Evolutionary conservation across 78 protist species (phyloP).

Genomic region (Dictyostelium purpureum): DNA sequence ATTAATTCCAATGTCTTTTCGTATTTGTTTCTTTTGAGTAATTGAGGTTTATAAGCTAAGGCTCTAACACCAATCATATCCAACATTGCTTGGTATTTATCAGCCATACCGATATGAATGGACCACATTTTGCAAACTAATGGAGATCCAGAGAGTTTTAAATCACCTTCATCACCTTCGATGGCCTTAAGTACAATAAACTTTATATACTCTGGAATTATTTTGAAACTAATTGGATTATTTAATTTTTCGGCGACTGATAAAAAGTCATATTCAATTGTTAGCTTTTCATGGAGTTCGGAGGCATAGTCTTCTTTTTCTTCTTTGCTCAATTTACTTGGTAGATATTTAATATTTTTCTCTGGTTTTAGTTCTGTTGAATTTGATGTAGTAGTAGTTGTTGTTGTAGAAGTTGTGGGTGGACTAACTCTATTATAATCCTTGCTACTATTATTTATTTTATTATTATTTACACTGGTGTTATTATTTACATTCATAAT

Average conservation of each 20-base stretch:
- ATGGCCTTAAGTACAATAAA: background rate
- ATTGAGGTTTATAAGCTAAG: background rate
- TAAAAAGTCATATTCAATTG: background rate
- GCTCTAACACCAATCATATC: background rate
- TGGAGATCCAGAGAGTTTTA: background rate
- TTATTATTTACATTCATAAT: too few species aligned
- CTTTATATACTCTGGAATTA: background rate
- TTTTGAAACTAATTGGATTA: too few species aligned
- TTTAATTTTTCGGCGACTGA: background rate
- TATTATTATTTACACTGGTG: too few species aligned
- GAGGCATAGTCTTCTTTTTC: background rate
- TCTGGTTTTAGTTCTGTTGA: too few species aligned
- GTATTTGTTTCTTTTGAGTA: background rate
- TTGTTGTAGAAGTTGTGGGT: too few species aligned
- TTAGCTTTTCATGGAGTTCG: background rate
- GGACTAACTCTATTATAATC: too few species aligned
- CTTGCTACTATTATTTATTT: too few species aligned
- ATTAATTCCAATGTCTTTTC: background rate
- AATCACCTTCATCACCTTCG: background rate
- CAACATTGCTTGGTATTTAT: background rate
- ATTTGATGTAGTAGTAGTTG: too few species aligned
- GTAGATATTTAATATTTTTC: too few species aligned
- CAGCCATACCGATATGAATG: background rate
- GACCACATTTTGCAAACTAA: background rate
- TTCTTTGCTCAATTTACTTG: background rate